Base-by-base conservation (phyloP, 805 yeast genomes). In the Saturnispora mendoncae region DNA sequence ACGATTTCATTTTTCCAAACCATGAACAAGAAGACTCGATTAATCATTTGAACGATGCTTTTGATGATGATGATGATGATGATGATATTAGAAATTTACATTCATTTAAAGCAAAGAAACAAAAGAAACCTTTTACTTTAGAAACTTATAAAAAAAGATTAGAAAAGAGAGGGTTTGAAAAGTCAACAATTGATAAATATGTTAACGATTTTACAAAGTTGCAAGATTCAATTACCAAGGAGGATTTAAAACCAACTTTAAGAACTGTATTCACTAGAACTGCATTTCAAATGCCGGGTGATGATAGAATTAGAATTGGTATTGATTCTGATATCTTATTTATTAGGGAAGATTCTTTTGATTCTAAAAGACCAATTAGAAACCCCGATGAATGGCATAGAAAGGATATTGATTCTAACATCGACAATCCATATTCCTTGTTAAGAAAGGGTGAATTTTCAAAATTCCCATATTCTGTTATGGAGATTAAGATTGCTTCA, bases 201-300 rank as follows among this genome's bases (percentile, higher is more conserved):
- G 68, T 71, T 42, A 56, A 67, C 13, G 74, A 78, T 44, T 77
- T 84, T 41, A 69, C 71, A 32, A 74, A 72, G 39, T 64, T 86
- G 39, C 79, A 80, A 54, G 58, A 64, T 12, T 83, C 79, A 54
- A 80, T 90, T 47, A 57, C 62, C 31, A 76, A 76, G 40, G 70
- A 78, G 51, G 72, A 76, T 46, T 69, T 90, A 48, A 84, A 85
- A 62, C 98, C 98, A 12, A 76, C 84, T 29, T 64, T 92, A 58
- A 78, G 97, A 65, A 75, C 96, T 9, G 75, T 80, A 28, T 86
- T 84, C 65, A 84, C 86, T 32, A 74, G 97, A 61, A 84, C 95
- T 5, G 97, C 97, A 2, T 90, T 92, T 69, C 97, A 90, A 68
- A 90, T 90, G 53, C 98, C 98, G 3, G 97, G 97, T 44, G 97